Evolutionary conservation across 495 filamentous ascomycete species (phyloP).

Genomic region (Neurospora sp.): DNA sequence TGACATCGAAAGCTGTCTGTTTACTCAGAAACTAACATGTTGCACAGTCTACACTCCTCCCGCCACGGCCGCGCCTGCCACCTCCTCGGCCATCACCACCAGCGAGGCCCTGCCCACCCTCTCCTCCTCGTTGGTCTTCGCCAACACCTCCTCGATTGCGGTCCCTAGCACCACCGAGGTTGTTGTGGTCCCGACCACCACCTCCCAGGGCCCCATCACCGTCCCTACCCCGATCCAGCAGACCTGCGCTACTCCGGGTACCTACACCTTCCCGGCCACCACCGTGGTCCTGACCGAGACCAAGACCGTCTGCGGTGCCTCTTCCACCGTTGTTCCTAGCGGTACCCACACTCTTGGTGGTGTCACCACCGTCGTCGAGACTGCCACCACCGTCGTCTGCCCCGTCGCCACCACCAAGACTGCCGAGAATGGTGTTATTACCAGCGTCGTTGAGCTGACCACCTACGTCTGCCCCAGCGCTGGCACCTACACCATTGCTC

Average conservation of each 20-base stretch:
- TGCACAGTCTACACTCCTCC: slow-evolving; percentile 21
- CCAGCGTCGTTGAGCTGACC: slow-evolving; percentile 60
- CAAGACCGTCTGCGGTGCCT: slow-evolving; percentile 56
- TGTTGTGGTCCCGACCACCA: slow-evolving; percentile 9
- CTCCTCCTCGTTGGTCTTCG: not conserved
- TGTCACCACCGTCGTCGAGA: slow-evolving; percentile 64
- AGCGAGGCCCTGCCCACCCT: not conserved
- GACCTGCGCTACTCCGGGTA: slow-evolving; percentile 59
- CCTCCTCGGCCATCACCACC: slow-evolving; percentile 6
- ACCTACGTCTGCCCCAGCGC: slow-evolving; percentile 69
- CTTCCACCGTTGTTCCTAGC: slow-evolving; percentile 49
- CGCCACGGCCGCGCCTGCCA: slow-evolving; percentile 16
- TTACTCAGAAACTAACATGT: not conserved
- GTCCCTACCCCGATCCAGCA: slow-evolving; percentile 59
- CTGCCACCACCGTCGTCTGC: slow-evolving; percentile 60
- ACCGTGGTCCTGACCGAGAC: slow-evolving; percentile 57
- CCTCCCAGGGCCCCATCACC: slow-evolving; percentile 23
- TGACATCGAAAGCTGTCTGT: not conserved
- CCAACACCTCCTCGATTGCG: not conserved
- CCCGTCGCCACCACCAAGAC: slow-evolving; percentile 59
- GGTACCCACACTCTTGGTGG: slow-evolving; percentile 66
- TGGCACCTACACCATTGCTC: slow-evolving; percentile 74
- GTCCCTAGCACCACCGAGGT: slow-evolving; percentile 10
- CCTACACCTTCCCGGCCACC: slow-evolving; percentile 70
- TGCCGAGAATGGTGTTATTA: slow-evolving; percentile 46